Percentiles rank a stretch among this genome's conserved stretches.
These are phyloP conservation scores for Oryza punctata DNA, from an alignment of 176 grass and related monocot species.

Conservation along the genomic window DNA sequence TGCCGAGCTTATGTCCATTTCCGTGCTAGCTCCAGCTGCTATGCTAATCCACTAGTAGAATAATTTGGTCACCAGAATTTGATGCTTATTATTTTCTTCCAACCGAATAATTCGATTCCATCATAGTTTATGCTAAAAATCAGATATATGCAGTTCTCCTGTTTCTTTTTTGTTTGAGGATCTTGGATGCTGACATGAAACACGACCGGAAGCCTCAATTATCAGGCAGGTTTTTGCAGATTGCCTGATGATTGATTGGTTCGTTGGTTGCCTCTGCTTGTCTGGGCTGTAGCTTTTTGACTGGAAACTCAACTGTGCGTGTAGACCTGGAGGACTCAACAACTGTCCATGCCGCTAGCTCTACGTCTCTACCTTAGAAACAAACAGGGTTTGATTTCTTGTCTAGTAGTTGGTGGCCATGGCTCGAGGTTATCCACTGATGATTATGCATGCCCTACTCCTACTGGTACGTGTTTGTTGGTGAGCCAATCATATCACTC, in stretches of 20 bases:
- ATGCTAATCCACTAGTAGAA: background rate
- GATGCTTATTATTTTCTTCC: background rate
- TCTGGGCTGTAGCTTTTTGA: background rate
- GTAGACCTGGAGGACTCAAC: background rate
- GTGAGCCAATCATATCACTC: constrained; percentile 16
- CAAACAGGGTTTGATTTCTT: background rate
- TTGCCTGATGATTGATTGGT: background rate
- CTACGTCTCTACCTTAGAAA: constrained; percentile 13
- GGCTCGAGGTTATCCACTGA: constrained; percentile 10
- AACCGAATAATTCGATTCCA: background rate
- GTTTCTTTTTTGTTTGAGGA: background rate
- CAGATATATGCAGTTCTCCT: background rate
- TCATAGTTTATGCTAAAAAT: background rate
- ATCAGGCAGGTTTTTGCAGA: background rate
- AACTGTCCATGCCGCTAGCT: background rate
- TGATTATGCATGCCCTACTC: background rate
- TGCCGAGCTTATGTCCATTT: background rate
- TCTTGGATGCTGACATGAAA: background rate
- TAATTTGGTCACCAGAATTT: background rate
- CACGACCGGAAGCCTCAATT: background rate
- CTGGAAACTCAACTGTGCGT: background rate
- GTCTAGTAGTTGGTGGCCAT: background rate
- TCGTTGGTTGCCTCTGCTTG: background rate
- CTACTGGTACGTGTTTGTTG: constrained; percentile 1
- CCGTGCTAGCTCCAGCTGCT: background rate